These are phyloP conservation scores for Musa acuminata DNA, from an alignment of 176 grass and related monocot species.

Conservation along the genomic window DNA sequence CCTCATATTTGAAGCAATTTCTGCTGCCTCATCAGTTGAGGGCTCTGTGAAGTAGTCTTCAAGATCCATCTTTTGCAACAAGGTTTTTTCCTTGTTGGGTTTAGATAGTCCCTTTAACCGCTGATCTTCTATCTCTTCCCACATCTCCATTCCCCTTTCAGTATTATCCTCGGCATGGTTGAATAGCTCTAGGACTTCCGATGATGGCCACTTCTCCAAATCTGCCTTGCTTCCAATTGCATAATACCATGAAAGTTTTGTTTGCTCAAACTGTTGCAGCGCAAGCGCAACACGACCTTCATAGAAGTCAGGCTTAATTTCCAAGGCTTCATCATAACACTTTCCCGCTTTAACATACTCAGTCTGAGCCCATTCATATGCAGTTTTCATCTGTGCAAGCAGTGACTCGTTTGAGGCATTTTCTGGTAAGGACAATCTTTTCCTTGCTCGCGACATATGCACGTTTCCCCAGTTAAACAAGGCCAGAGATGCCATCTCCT, in stretches of 20 bases:
- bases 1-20: constrained; percentile 56
- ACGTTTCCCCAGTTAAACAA: constrained; percentile 89
- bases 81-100: constrained; percentile 39
- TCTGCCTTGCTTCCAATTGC: constrained; percentile 53
- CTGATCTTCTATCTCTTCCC: constrained; percentile 68
- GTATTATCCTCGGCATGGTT: constrained; percentile 80
- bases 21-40: constrained; percentile 45
- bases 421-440: constrained; percentile 47
- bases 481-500: constrained; percentile 72
- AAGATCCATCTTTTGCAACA: constrained; percentile 50
- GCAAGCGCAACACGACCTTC: constrained; percentile 70
- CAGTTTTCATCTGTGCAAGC: constrained; percentile 39
- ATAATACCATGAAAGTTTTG: constrained; percentile 89
- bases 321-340: constrained; percentile 63
- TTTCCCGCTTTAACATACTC: constrained; percentile 73
- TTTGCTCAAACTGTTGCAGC: constrained; percentile 78
- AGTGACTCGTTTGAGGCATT: constrained; percentile 41
- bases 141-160: constrained; percentile 77
- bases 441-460: constrained; percentile 77
- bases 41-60: constrained; percentile 32
- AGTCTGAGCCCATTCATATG: constrained; percentile 61
- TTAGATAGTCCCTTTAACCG: constrained; percentile 54
- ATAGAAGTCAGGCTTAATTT: constrained; percentile 75
- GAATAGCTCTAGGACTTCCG: constrained; percentile 63
- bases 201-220: constrained; percentile 37